Base-by-base conservation (phyloP, 495 filamentous ascomycete genomes). In the Neurospora sp. region DNA sequence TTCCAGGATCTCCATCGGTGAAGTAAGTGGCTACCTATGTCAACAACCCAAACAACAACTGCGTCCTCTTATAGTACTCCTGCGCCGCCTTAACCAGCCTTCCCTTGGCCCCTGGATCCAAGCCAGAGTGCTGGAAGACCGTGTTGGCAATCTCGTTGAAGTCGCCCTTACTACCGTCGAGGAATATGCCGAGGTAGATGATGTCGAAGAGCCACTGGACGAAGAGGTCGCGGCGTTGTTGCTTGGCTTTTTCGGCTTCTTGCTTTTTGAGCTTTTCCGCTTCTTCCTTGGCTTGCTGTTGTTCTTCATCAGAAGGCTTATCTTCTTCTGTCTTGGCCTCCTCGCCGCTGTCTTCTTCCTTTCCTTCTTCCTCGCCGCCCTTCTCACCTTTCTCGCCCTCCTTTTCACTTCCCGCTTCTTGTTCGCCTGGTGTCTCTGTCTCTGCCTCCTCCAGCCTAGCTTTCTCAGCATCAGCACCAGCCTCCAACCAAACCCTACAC, bases 181-280 rank as follows among this genome's bases (percentile, higher is more conserved):
- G 74, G 73, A 82, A 85, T n/a, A 79, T 74, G 20, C 86, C 80
- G 16, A 98, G 84, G 72, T 94, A 92, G 39, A 88, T 74, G 9
- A 90, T 80, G 77, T 99, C 96, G 75, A 96, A 96, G 27, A 94
- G 84, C 68, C 91, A 86, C 76, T 98, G 96, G 7, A 91, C 85
- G 11, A 88, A 85, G 75, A 88, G 82, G 70, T 92, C 90, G 4
- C 79, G 83, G 9, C 74, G 80, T 27, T 82, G 78, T 41, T 80
- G 76, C 0, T 10, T 14, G 38, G 16, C 70, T 75, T 70, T 37
- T 69, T 80, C n/a, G 39, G 73, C 31, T 40, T 71, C 74, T 59
- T 59, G 20, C 40, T 69, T 70, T 22, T 5, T 38, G 6, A n/a
- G 10, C 4, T 65, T 69, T 39, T 39, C 73, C 31, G 61, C 70